A percentile compares a stretch with the other conserved stretches of the same genome.
phyloP scores from a whole-genome alignment of 1,284 basidiomycete species.

The Peniophora sp. region DNA sequence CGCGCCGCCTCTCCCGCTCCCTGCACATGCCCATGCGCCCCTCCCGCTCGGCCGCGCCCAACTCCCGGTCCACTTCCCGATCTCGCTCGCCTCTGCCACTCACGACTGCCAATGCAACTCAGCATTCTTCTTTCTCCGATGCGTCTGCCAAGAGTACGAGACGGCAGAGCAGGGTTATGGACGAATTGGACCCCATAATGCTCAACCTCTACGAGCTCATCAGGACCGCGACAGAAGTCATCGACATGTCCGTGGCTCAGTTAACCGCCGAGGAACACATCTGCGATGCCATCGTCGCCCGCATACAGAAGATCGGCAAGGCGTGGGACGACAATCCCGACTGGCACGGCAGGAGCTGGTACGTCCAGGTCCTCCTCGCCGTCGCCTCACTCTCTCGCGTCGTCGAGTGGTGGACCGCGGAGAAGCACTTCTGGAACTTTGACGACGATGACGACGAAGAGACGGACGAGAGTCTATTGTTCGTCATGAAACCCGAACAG shows the following conservation, averaged over 20 bases:
- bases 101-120: conserved; percentile 24
- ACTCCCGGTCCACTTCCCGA: conserved; percentile 92
- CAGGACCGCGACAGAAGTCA: conserved; percentile 88
- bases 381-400: conserved; percentile 94
- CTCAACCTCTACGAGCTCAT: conserved; percentile 89
- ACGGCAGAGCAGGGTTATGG: conserved; percentile 66
- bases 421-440: conserved; percentile 99
- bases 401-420: conserved; percentile 99
- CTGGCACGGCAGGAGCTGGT: conserved; percentile 98
- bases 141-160: conserved; percentile 44
- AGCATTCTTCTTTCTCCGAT: conserved; percentile 57
- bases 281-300: conserved; percentile 83
- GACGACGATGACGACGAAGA: conserved; percentile 87
- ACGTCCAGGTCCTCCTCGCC: conserved; percentile 94
- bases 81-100: conserved; percentile 88
- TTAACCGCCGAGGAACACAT: conserved; percentile 80
- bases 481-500: conserved; percentile 73
- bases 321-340: conserved; percentile 97
- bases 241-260: conserved; percentile 82
- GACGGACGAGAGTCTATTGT: conserved; percentile 76
- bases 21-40: conserved; percentile 69
- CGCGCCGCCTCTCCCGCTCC: conserved; percentile 71
- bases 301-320: conserved; percentile 86
- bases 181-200: conserved; percentile 88
- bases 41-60: conserved; percentile 59